Percentiles rank a stretch among this genome's conserved stretches.
phyloP scores from a whole-genome alignment of 306 rosid species.

The Vigna unguiculata region DNA sequence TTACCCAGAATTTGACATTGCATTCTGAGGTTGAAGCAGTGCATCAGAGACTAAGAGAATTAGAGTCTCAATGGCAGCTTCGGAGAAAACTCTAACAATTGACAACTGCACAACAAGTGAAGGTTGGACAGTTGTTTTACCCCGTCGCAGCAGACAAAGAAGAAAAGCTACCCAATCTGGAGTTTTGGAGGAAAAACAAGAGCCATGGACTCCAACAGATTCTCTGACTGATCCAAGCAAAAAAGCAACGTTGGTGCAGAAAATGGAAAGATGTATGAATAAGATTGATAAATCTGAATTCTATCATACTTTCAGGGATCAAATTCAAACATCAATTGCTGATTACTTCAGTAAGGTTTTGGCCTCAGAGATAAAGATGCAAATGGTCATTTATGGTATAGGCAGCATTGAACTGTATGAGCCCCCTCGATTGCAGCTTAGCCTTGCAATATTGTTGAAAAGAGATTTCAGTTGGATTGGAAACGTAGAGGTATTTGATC shows the following conservation, averaged over 20 bases:
- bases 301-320: conserved; percentile 58
- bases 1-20: conserved; percentile 34
- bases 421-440: conserved; percentile 71
- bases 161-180: conserved; percentile 39
- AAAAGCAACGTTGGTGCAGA: conserved; percentile 64
- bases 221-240: conserved; percentile 49
- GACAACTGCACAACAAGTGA: conserved; percentile 42
- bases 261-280: conserved; percentile 56
- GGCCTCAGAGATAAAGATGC: conserved; percentile 59
- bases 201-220: conserved; percentile 72
- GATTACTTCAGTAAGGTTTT: conserved; percentile 55
- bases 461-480: conserved; percentile 71
- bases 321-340: conserved; percentile 55
- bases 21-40: conserved; percentile 36
- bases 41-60: conserved; percentile 1
- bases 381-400: conserved; percentile 82
- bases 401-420: conserved; percentile 85
- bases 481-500: conserved; percentile 81
- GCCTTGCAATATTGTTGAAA: conserved; percentile 67
- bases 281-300: conserved; percentile 65
- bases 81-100: conserved; percentile 53
- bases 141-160: conserved; percentile 65
- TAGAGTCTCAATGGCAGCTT: conserved; percentile 60
- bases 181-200: conserved; percentile 51
- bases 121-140: conserved; percentile 79